A percentile compares a stretch with the other conserved stretches of the same genome.
Evolutionary conservation across 2,329 filamentous ascomycete genomes (phyloP).

Genomic region (Neonectria sp.): DNA sequence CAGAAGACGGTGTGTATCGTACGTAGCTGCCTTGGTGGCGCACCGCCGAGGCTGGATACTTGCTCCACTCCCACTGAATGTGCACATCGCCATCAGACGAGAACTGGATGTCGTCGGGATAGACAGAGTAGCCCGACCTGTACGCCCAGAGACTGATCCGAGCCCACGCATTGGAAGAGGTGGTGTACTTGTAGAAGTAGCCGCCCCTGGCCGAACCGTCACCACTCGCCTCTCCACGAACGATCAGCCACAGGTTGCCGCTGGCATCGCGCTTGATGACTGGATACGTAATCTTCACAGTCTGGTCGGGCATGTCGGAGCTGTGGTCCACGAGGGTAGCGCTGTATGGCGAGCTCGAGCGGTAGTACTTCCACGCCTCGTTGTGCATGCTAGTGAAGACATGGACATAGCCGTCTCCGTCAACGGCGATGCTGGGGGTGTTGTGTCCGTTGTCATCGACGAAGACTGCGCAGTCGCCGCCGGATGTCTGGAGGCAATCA

Average conservation of each 20-base stretch:
- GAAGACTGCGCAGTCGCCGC: slow-evolving; percentile 40
- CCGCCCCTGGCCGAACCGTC: slow-evolving; percentile 30
- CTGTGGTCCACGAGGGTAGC: slow-evolving; percentile 39
- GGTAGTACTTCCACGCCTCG: slow-evolving; percentile 45
- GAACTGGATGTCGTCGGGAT: slow-evolving; percentile 47
- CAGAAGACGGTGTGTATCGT: slow-evolving; percentile 42
- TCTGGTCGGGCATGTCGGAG: slow-evolving; percentile 41
- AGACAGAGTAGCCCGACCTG: slow-evolving; percentile 43
- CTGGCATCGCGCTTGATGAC: slow-evolving; percentile 34
- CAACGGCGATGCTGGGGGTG: slow-evolving; percentile 39
- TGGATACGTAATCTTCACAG: slow-evolving; percentile 35
- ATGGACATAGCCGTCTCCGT: slow-evolving; percentile 47
- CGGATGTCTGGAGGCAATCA: slow-evolving; percentile 41
- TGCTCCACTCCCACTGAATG: slow-evolving; percentile 48
- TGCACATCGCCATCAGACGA: slow-evolving; percentile 47
- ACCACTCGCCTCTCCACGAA: slow-evolving; percentile 33
- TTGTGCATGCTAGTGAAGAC: slow-evolving; percentile 50
- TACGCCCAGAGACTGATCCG: slow-evolving; percentile 40
- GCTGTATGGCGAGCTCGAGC: slow-evolving; percentile 40
- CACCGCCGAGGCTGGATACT: slow-evolving; percentile 44
- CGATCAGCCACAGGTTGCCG: slow-evolving; percentile 37
- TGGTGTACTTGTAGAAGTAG: slow-evolving; percentile 36
- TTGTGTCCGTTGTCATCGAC: slow-evolving; percentile 44
- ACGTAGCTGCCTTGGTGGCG: slow-evolving; percentile 47
- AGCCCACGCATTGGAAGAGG: slow-evolving; percentile 29